Conservation (phyloP, 1,284 basidiomycete species). For the Ceraceosorus guamensis region DNA sequence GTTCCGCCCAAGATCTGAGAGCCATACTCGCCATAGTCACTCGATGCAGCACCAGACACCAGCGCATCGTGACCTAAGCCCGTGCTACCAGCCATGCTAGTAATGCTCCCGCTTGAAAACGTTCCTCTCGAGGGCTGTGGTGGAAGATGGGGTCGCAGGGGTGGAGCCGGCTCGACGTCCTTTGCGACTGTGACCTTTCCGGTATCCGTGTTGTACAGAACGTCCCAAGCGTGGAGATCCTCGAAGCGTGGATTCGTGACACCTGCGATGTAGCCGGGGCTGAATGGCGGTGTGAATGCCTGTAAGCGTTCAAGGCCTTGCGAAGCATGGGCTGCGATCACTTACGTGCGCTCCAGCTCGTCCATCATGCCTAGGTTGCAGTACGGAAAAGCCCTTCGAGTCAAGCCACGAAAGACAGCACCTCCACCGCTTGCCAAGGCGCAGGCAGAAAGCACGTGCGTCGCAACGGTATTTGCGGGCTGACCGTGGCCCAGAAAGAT, state of each 20-base stretch:
- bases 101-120: conserved; percentile 36
- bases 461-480: conserved; percentile 69
- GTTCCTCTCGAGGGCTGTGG: conserved; percentile 24
- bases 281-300: conserved; percentile 38
- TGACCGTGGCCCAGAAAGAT: conserved; percentile 82
- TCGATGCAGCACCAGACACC: background rate
- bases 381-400: conserved; percentile 84
- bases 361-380: conserved; percentile 80
- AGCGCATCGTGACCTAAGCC: conserved; percentile 2
- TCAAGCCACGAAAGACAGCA: conserved; percentile 66
- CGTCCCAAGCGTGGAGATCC: conserved; percentile 76
- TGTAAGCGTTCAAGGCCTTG: background rate
- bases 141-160: conserved; percentile 6
- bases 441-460: conserved; percentile 84
- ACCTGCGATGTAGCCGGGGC: conserved; percentile 85
- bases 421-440: conserved; percentile 85
- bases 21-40: background rate
- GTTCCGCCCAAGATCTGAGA: conserved; percentile 3
- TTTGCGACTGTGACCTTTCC: conserved; percentile 77
- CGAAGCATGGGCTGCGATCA: background rate
- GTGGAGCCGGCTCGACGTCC: conserved; percentile 58
- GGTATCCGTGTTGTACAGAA: conserved; percentile 79
- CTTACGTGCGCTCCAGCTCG: conserved; percentile 75
- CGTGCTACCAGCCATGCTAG: conserved; percentile 24
- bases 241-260: conserved; percentile 96